Percentiles rank a stretch among this genome's conserved stretches.
Conservation (phyloP, 78 protist species). For the Thecamonas trahens region DNA sequence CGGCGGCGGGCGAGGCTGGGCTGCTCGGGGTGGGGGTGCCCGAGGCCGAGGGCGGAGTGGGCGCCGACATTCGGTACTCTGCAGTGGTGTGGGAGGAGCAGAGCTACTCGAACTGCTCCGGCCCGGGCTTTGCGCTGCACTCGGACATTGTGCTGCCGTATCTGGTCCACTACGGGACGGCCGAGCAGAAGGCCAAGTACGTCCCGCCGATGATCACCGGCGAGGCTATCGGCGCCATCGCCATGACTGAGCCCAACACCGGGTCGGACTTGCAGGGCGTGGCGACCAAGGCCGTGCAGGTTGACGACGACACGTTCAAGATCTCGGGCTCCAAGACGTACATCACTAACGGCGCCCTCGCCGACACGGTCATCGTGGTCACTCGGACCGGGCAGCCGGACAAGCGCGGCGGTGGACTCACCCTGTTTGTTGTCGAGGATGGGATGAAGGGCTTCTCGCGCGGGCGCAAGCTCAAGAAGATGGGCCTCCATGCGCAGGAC, state of each 20-base stretch:
- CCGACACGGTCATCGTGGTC: constrained; percentile 2
- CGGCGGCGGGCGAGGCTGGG: constrained; percentile 30
- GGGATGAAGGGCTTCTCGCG: not conserved
- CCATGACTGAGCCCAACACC: constrained; percentile 19
- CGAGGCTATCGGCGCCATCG: constrained; percentile 23
- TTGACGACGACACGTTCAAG: not conserved
- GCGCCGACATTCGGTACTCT: constrained; percentile 4
- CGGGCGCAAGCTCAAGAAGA: constrained; percentile 37
- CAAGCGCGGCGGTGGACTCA: constrained; percentile 28
- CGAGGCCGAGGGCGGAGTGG: constrained; percentile 27
- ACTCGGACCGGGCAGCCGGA: not conserved
- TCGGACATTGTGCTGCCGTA: constrained; percentile 28
- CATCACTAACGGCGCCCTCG: constrained; percentile 37
- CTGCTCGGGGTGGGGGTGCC: constrained; percentile 8
- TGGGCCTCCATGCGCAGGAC: constrained; percentile 54
- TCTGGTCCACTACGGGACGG: constrained; percentile 29
- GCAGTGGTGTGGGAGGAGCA: constrained; percentile 41
- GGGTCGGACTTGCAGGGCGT: constrained; percentile 5
- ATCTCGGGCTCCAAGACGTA: constrained; percentile 15
- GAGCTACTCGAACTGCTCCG: constrained; percentile 13
- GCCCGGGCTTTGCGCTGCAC: constrained; percentile 42
- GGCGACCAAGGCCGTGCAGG: not conserved
- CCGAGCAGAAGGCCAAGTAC: constrained; percentile 17
- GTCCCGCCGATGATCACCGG: constrained; percentile 16
- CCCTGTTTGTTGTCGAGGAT: constrained; percentile 38